A percentile compares a stretch with the other conserved stretches of the same genome.
phyloP scores from a whole-genome alignment of 73 alveolate species.

The Loxodes magnus region DNA sequence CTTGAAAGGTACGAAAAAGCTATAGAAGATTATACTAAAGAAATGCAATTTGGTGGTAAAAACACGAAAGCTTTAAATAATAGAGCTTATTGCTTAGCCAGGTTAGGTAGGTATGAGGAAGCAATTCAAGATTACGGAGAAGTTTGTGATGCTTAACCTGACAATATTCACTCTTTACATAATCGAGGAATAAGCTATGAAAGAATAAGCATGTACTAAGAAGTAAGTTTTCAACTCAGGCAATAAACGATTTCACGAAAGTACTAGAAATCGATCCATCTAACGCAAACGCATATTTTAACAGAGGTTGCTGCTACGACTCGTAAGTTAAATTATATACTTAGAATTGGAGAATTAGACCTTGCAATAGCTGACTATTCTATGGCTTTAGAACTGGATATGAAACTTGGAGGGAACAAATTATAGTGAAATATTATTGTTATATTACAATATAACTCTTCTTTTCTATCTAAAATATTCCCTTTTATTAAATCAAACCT shows the following conservation, averaged over 20 bases:
- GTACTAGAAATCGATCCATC: slow-evolving; percentile 35
- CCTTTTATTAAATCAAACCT: too few relatives aligned
- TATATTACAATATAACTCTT: too few relatives aligned
- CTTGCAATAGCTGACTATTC: slow-evolving; percentile 93
- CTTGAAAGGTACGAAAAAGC: slow-evolving; percentile 88
- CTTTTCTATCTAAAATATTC: too few relatives aligned
- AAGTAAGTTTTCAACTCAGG: slow-evolving; percentile 12
- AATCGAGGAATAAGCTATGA: slow-evolving; percentile 92
- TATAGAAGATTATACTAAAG: slow-evolving; percentile 78
- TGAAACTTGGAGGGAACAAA: too few relatives aligned
- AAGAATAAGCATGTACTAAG: slow-evolving; percentile 72
- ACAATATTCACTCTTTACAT: slow-evolving; percentile 87
- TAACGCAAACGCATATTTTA: slow-evolving; percentile 95
- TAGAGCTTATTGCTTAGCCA: slow-evolving; percentile 92
- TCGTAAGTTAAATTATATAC: slow-evolving; percentile 8
- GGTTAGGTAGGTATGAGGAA: slow-evolving; percentile 69
- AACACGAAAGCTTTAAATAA: slow-evolving; percentile 75
- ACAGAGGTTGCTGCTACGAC: slow-evolving; percentile 97
- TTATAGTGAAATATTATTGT: too few relatives aligned
- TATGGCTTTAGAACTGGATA: slow-evolving; percentile 88
- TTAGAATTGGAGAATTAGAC: slow-evolving; percentile 76
- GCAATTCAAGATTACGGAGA: slow-evolving; percentile 84
- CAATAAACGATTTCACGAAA: not conserved
- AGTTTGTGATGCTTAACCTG: slow-evolving; percentile 57
- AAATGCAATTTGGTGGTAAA: slow-evolving; percentile 43